Percentiles rank a stretch among this genome's conserved stretches.
phyloP scores from a whole-genome alignment of 2,329 filamentous ascomycete genomes.

The Venturia oleaginea region DNA sequence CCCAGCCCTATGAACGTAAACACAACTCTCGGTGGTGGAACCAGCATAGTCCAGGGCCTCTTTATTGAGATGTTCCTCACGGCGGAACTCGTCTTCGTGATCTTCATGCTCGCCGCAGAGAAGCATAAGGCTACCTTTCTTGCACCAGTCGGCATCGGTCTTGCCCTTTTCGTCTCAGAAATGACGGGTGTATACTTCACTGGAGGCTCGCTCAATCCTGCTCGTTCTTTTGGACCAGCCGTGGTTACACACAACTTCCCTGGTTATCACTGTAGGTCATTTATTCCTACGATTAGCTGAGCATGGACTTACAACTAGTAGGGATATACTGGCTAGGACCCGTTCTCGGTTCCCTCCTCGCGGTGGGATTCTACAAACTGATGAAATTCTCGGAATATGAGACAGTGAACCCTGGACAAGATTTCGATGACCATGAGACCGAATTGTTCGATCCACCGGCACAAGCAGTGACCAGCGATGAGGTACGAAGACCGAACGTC shows the following conservation, averaged over 20 bases:
- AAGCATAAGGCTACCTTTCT: conserved; percentile 35
- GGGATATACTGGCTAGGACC: conserved; percentile 16
- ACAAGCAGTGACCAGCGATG: conserved; percentile 5
- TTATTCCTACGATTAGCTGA: background rate
- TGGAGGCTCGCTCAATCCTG: conserved; percentile 13
- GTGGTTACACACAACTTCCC: conserved; percentile 10
- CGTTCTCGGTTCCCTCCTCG: conserved; percentile 9
- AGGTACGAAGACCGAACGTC: conserved; percentile 13
- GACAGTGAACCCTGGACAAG: conserved; percentile 14
- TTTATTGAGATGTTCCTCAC: conserved; percentile 44
- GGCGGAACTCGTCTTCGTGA: conserved; percentile 28
- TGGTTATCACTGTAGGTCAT: conserved; percentile 8
- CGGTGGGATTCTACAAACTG: conserved; percentile 13
- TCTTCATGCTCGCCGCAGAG: conserved; percentile 32
- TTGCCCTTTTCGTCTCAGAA: conserved; percentile 16
- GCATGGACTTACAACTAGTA: background rate
- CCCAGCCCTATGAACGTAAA: conserved; percentile 35
- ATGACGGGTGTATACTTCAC: conserved; percentile 13
- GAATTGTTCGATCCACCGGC: conserved; percentile 11
- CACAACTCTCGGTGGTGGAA: conserved; percentile 33
- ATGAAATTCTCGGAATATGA: conserved; percentile 15
- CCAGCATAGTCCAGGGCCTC: conserved; percentile 37
- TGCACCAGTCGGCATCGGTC: conserved; percentile 27
- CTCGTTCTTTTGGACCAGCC: conserved; percentile 13
- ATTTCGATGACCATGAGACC: conserved; percentile 14